phyloP scores from a whole-genome alignment of 768 basidiomycete species.

The Gelatoporia subvermispora region DNA sequence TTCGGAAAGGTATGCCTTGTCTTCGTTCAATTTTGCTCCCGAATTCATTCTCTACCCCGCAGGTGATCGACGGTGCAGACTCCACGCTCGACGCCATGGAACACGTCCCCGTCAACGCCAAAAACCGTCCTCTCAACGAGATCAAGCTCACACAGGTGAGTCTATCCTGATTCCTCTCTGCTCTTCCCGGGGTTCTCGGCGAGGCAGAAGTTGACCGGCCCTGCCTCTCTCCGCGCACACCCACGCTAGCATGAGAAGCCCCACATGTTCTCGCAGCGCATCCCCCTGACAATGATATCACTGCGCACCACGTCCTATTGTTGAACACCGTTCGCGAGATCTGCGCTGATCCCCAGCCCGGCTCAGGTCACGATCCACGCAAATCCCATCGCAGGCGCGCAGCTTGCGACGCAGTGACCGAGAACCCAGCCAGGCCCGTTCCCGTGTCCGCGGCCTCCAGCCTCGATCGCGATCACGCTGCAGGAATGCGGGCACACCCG shows the following conservation, averaged over 20 bases:
- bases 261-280: no score
- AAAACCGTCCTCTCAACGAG: slow-evolving; percentile 83
- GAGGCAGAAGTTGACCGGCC: neutral
- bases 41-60: neutral
- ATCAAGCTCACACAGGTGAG: slow-evolving; percentile 79
- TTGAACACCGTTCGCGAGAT: neutral
- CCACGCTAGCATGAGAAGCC: neutral
- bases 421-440: no score
- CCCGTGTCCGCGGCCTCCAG: no score
- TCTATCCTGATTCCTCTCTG: neutral
- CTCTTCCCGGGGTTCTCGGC: neutral
- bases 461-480: no score
- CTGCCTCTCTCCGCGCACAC: slow-evolving; percentile 3
- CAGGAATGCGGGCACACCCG: no score
- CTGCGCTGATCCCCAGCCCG: slow-evolving; percentile 1
- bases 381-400: slow-evolving; percentile 89
- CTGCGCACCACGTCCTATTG: neutral
- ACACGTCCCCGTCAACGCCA: slow-evolving; percentile 82
- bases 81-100: slow-evolving; percentile 94
- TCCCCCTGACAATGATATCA: neutral
- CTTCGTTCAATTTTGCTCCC: neutral
- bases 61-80: slow-evolving; percentile 96
- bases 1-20: slow-evolving; percentile 58
- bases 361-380: slow-evolving; percentile 82
- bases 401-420: slow-evolving; percentile 26